Evolutionary conservation across 2,329 filamentous ascomycete genomes (phyloP), one percentile per base, ranked within the genome.

Genomic region (Colletotrichum sp.): DNA sequence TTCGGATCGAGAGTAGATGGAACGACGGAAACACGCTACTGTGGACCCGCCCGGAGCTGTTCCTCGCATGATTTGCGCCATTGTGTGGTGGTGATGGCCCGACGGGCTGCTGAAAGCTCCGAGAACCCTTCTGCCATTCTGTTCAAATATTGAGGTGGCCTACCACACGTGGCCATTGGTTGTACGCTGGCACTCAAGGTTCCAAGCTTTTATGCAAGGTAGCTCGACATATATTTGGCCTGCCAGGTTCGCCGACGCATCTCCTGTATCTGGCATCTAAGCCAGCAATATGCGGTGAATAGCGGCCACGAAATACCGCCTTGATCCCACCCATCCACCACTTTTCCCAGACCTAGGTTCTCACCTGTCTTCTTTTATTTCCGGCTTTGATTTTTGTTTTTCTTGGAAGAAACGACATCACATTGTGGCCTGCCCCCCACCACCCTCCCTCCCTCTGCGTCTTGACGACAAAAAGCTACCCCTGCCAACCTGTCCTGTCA

Each of bases 261-360:
- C 38, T 43, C 16, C 16, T n/a, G 36, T 16, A 43, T 43, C 18
- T 43, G 36, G 36, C 36, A n/a, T n/a, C 38, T n/a, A n/a, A n/a
- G 38, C 30, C 36, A 69, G 36, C 55, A 73, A 72, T 38, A 69
- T 62, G 65, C 65, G 70, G 70, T 73, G 65, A 73, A 66, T 58
- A n/a, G 32, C 56, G 56, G 30, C 65, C n/a, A 16, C 62, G 30
- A 61, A 61, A n/a, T 55, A 56, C 36, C 21, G 24, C 30, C 34
- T 28, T 55, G 65, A 65, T 28, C 24, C 62, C 62, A 38, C 24
- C 36, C 30, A 62, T 62, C 36, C 55, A 30, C 18, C 26, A 24
- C 36, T 21, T 32, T 61, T 36, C 24, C 55, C 10, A 32, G n/a
- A n/a, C 21, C 16, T 14, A 14, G 24, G 9, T 21, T 30, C 18